A percentile compares a stretch with the other conserved stretches of the same genome.
phyloP scores from a whole-genome alignment of 1,139 yeast genomes.

The Scheffersomyces insectosa region DNA sequence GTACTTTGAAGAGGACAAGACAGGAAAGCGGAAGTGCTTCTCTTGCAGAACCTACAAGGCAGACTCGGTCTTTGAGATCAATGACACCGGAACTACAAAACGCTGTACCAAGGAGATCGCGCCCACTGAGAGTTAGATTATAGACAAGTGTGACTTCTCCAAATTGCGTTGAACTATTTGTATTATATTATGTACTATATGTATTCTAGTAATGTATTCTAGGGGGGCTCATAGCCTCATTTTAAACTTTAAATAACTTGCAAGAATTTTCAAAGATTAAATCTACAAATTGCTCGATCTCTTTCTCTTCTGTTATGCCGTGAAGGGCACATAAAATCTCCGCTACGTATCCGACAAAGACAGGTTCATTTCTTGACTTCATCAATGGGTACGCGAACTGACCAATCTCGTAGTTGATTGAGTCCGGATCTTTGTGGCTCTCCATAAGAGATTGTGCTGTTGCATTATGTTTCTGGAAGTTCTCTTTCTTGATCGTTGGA shows the following conservation, averaged over 20 bases:
- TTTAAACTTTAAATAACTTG: slow-evolving; percentile 44
- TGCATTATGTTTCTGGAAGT: slow-evolving; percentile 32
- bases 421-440: slow-evolving; percentile 11
- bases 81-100: too few relatives aligned
- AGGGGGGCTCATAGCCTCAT: neutral
- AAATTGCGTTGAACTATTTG: neutral
- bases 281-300: slow-evolving; percentile 57
- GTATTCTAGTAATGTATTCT: slow-evolving; percentile 8
- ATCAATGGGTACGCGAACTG: slow-evolving; percentile 55
- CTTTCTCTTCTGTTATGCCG: slow-evolving; percentile 34
- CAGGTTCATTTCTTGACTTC: slow-evolving; percentile 90
- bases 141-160: too few relatives aligned
- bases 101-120: too few relatives aligned
- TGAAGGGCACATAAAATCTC: slow-evolving; percentile 64
- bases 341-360: slow-evolving; percentile 79
- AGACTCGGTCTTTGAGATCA: too few relatives aligned
- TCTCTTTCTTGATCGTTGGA: slow-evolving; percentile 66
- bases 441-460: slow-evolving; percentile 10
- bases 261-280: slow-evolving; percentile 66
- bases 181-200: slow-evolving; percentile 7
- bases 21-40: too few relatives aligned
- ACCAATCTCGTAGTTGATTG: slow-evolving; percentile 20
- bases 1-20: too few relatives aligned
- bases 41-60: too few relatives aligned
- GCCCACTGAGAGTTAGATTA: too few relatives aligned